These are phyloP conservation scores for Phytophthora pisi DNA, from an alignment of 352 stramenopile genomes.

Conservation along the genomic window DNA sequence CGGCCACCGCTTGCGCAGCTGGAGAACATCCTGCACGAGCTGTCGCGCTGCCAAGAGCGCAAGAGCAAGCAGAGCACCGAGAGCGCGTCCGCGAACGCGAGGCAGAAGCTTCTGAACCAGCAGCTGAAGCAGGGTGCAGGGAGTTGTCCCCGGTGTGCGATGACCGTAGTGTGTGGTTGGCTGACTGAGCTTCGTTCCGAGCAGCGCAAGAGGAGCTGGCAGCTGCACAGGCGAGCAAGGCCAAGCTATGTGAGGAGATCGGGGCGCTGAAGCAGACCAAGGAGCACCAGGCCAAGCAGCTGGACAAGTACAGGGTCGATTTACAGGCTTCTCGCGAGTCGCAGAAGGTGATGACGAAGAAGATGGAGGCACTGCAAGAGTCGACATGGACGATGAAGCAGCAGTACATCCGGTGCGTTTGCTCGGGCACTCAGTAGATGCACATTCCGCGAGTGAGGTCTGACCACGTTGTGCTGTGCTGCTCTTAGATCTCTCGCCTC, in stretches of 20 bases:
- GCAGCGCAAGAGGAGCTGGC: constrained; percentile 67
- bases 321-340: constrained; percentile 53
- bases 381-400: constrained; percentile 51
- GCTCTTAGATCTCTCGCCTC: constrained; percentile 58
- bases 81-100: constrained; percentile 44
- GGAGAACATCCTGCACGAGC: constrained; percentile 59
- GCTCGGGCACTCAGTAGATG: not conserved
- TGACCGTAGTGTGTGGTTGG: not conserved
- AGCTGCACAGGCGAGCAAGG: constrained; percentile 45
- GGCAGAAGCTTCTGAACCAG: constrained; percentile 62
- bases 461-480: not conserved
- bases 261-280: constrained; percentile 60
- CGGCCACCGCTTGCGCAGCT: constrained; percentile 46
- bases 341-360: constrained; percentile 49
- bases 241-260: constrained; percentile 63
- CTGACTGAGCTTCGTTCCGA: not conserved
- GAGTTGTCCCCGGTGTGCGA: not conserved
- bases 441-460: not conserved
- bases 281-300: constrained; percentile 45
- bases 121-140: constrained; percentile 53
- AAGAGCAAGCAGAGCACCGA: constrained; percentile 52
- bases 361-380: constrained; percentile 47
- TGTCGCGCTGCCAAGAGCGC: constrained; percentile 57
- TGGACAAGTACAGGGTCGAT: constrained; percentile 52
- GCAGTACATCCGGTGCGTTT: constrained; percentile 58